These are phyloP conservation scores for Ilex asprella DNA, from an alignment of 257 asterid species.

Conservation along the genomic window DNA sequence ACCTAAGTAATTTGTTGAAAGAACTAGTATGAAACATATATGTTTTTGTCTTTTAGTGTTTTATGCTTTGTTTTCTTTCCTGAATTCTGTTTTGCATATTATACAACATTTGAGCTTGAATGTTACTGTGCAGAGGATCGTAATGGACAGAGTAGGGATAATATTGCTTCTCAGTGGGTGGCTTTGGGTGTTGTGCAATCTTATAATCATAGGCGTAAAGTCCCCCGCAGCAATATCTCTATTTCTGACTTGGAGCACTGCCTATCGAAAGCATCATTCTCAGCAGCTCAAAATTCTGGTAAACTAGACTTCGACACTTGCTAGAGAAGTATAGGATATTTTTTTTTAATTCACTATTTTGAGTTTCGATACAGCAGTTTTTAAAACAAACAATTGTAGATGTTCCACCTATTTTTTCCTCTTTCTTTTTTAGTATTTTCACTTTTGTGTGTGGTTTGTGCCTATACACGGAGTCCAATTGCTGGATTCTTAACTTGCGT, in stretches of 20 bases:
- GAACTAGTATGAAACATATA: no score
- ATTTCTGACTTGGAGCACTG: constrained; percentile 67
- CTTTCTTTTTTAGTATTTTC: no score
- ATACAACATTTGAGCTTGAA: background rate
- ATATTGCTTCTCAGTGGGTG: constrained; percentile 60
- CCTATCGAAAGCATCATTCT: constrained; percentile 74
- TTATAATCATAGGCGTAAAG: constrained; percentile 70
- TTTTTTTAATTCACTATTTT: no score
- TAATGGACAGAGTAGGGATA: constrained; percentile 27
- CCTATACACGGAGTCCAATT: background rate
- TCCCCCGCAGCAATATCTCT: constrained; percentile 70
- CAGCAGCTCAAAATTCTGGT: constrained; percentile 85
- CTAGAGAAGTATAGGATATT: background rate
- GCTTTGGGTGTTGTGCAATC: constrained; percentile 91
- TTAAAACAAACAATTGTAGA: no score
- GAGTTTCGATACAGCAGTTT: no score
- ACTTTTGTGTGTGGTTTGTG: background rate
- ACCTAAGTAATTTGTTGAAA: background rate
- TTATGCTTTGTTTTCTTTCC: constrained; percentile 8
- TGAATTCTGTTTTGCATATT: constrained; percentile 1
- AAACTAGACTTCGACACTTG: constrained; percentile 9
- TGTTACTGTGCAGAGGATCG: constrained; percentile 45
- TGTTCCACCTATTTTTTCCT: no score
- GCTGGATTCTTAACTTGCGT: background rate
- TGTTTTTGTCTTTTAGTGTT: background rate